Base-by-base conservation (phyloP, 228 moss, liverwort and hornwort genomes). In the Sphagnum fallax region DNA sequence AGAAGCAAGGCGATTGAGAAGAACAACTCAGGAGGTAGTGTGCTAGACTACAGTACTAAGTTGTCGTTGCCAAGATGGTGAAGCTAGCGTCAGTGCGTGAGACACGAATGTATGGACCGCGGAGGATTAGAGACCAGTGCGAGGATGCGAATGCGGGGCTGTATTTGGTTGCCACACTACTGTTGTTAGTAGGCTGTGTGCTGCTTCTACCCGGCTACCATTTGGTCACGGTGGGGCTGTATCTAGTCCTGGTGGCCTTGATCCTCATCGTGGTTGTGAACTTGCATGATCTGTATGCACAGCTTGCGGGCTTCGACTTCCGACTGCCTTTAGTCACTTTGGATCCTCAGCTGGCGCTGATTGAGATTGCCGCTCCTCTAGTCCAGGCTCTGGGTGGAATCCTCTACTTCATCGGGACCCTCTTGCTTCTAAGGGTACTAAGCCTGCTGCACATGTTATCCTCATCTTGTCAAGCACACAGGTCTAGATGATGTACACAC, bases 1-100 rank as follows among this genome's bases (percentile, higher is more conserved):
- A 32, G 32, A 32, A 32, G 32, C 32, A 32, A 32, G 32, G 32
- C 32, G 32, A 32, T 32, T 32, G 32, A 32, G 32, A 32, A 32
- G 2, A 32, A 3, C 32, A 32, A 32, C 32, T 32, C 32, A 32
- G 32, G 32, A 32, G 32, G 32, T 32, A 2, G 32, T 32, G 32
- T 32, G 32, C 32, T 32, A 32, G 32, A 32, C 32, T 32, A 32
- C 2, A 32, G 32, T 32, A 32, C 32, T 32, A 32, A 32, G 32
- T 32, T 32, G 2, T 32, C 32, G 2, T 32, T 32, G 68, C 52
- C 69, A 65, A 18, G 10, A 92, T 92, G 92, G 92, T 88, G 87
- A 92, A 92, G 81, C 73, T 92, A n/a, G 89, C 85, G 4, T 92
- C 89, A 8, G 87, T 80, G 15, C 79, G 92, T 52, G 83, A 78